Conservation (phyloP, 345 rosid genomes). For the Rhodamnia rubescens region DNA sequence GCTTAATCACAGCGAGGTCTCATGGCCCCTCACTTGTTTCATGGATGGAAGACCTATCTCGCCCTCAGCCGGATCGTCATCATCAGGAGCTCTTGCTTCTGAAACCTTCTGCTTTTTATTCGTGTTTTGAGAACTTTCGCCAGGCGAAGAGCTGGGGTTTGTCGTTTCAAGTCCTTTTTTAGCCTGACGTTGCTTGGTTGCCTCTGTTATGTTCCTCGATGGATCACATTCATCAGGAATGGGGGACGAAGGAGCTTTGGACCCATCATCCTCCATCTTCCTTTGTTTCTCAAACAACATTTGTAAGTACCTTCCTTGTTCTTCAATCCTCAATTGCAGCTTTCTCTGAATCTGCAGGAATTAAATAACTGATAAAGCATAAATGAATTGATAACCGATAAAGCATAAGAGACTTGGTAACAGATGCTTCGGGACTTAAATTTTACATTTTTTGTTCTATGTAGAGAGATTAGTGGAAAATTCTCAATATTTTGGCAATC, state of each 20-base stretch:
- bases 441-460: neutral
- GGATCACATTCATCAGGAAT: neutral
- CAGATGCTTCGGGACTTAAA: neutral
- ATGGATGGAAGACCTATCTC: neutral
- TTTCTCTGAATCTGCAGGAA: slow-evolving; percentile 56
- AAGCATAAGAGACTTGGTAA: neutral
- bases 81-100: neutral
- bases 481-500: neutral
- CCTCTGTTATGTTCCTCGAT: slow-evolving; percentile 1
- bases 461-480: neutral
- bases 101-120: slow-evolving; percentile 6
- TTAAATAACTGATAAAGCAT: neutral
- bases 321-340: slow-evolving; percentile 35
- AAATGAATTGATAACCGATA: neutral
- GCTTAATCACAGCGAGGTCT: neutral
- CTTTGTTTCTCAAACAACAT: slow-evolving; percentile 67
- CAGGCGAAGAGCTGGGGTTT: neutral
- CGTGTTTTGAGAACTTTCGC: neutral
- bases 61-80: neutral
- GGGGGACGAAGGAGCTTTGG: slow-evolving; percentile 1
- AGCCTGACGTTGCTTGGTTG: neutral
- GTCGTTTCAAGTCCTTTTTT: neutral
- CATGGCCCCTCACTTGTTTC: slow-evolving; percentile 6
- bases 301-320: slow-evolving; percentile 36
- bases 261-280: slow-evolving; percentile 17